Conservation (phyloP, 495 filamentous ascomycete species). For the Aspergillus mulundensis region DNA sequence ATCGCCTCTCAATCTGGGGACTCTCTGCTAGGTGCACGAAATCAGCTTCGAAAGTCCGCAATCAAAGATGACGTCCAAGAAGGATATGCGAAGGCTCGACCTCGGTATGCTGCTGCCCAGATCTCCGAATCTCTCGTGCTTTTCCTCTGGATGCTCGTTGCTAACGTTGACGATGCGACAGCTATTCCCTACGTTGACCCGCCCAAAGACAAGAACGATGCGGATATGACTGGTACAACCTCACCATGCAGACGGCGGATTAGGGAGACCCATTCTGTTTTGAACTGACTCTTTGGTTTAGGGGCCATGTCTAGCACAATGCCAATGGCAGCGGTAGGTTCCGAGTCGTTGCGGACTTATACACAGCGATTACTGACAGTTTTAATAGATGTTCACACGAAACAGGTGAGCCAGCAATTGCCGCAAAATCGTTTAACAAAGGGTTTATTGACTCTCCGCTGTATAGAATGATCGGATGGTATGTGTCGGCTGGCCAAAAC, state of each 20-base stretch:
- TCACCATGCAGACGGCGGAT: neutral
- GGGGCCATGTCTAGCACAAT: conserved; percentile 77
- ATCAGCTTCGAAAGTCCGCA: neutral
- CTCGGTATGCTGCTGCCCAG: conserved; percentile 56
- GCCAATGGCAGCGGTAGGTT: conserved; percentile 81
- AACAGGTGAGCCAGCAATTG: conserved; percentile 60
- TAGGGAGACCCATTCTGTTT: neutral
- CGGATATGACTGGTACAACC: conserved; percentile 50
- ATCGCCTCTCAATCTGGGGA: neutral
- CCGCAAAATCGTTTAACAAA: neutral
- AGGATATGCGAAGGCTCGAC: conserved; percentile 83
- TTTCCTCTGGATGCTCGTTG: neutral
- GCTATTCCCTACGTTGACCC: conserved; percentile 63
- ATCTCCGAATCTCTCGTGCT: neutral
- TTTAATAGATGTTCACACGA: conserved; percentile 72
- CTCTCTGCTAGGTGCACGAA: neutral
- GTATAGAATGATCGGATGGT: conserved; percentile 74
- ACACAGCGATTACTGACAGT: conserved; percentile 17
- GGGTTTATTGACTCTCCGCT: conserved; percentile 9
- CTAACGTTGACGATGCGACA: conserved; percentile 28
- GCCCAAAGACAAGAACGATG: conserved; percentile 49
- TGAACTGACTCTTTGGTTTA: conserved; percentile 28
- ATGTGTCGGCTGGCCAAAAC: conserved; percentile 19
- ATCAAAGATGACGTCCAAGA: conserved; percentile 63
- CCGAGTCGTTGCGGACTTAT: neutral